Evolutionary conservation across 2,329 filamentous ascomycete species (phyloP).

Genomic region (Scleromitrula shiraiana): DNA sequence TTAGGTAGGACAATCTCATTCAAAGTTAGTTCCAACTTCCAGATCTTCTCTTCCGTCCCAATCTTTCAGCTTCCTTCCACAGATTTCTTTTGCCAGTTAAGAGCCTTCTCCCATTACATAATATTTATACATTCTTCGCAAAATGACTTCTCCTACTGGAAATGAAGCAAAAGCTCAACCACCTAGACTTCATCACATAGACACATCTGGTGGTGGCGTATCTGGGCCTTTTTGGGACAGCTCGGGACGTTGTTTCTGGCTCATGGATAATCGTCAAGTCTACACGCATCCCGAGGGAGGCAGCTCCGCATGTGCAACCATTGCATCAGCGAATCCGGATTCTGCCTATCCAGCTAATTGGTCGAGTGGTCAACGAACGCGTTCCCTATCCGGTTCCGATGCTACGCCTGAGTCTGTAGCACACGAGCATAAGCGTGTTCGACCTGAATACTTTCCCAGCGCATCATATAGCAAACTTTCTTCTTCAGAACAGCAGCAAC

Average conservation of each 20-base stretch:
- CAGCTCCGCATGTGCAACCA: slow-evolving; percentile 9
- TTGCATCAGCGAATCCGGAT: slow-evolving; percentile 1
- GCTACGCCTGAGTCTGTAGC: background rate
- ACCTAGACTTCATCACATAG: slow-evolving; percentile 2
- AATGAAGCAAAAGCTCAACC: background rate
- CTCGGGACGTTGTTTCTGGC: slow-evolving; percentile 2
- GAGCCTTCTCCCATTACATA: background rate
- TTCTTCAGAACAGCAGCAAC: background rate
- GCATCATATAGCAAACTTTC: background rate
- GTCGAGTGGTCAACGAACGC: slow-evolving; percentile 2
- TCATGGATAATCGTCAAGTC: slow-evolving; percentile 6
- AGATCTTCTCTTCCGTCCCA: background rate
- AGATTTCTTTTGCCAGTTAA: background rate
- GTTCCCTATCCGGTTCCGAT: slow-evolving; percentile 1
- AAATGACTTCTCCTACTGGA: background rate
- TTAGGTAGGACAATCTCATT: background rate
- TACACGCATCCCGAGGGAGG: slow-evolving; percentile 7
- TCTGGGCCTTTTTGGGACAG: slow-evolving; percentile 9
- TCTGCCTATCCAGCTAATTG: slow-evolving; percentile 5
- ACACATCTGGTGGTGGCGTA: background rate
- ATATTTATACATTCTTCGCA: background rate
- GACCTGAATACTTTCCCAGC: background rate
- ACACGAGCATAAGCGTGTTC: slow-evolving; percentile 2
- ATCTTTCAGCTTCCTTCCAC: background rate
- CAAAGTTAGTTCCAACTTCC: background rate